Evolutionary conservation across 2,329 filamentous ascomycete genomes (phyloP).

Genomic region (Mycosphaerella sp.): DNA sequence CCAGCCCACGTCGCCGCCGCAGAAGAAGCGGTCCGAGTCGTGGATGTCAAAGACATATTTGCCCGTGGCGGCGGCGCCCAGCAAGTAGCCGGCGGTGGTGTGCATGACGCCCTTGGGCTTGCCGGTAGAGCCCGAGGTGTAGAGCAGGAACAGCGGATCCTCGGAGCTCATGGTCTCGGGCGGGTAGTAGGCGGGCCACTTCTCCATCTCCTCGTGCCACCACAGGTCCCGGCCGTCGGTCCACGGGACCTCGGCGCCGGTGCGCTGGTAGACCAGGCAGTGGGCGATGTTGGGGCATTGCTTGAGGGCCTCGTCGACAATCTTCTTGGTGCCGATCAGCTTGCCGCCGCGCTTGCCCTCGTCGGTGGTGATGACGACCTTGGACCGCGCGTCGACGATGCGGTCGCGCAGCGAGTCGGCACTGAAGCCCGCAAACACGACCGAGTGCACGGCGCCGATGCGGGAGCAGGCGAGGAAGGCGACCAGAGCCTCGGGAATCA

Average conservation of each 20-base stretch:
- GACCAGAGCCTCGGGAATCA: conserved; percentile 94
- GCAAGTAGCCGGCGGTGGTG: conserved; percentile 89
- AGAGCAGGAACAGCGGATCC: conserved; percentile 94
- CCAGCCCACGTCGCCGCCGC: conserved; percentile 97
- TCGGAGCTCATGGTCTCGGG: conserved; percentile 87
- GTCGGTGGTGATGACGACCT: conserved; percentile 92
- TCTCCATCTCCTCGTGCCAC: conserved; percentile 99
- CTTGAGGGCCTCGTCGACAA: conserved; percentile 94
- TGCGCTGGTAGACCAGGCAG: conserved; percentile 91
- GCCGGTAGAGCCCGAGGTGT: conserved; percentile 95
- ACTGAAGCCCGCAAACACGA: conserved; percentile 96
- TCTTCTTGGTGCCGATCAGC: conserved; percentile 96
- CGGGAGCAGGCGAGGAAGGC: conserved; percentile 85
- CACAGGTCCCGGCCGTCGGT: conserved; percentile 83
- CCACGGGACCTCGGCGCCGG: conserved; percentile 86
- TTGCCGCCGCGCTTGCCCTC: conserved; percentile 98
- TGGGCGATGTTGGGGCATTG: conserved; percentile 84
- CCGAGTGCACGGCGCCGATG: conserved; percentile 93
- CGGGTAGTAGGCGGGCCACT: conserved; percentile 88
- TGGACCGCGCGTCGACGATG: conserved; percentile 82
- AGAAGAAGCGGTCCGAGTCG: conserved; percentile 89
- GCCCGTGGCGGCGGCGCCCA: conserved; percentile 85
- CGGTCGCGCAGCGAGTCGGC: conserved; percentile 93
- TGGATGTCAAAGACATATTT: conserved; percentile 99
- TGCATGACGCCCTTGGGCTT: conserved; percentile 99